phyloP scores from a whole-genome alignment of 805 yeast species.

The Torulaspora franciscae region DNA sequence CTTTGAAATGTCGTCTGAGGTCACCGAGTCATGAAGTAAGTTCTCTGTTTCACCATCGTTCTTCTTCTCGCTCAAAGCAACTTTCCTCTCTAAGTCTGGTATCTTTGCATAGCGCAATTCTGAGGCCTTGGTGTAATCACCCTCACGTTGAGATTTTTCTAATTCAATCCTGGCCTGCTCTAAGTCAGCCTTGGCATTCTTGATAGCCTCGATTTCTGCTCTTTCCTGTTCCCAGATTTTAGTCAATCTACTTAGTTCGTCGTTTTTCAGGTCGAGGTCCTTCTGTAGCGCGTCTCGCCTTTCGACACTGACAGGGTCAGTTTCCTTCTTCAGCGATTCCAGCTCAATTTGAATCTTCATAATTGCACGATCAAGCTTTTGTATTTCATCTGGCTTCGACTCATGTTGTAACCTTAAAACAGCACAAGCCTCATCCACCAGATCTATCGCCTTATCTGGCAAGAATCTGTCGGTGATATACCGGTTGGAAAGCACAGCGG shows the following conservation, averaged over 20 bases:
- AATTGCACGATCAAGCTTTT: conserved; percentile 77
- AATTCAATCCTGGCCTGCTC: conserved; percentile 81
- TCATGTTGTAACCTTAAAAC: conserved; percentile 92
- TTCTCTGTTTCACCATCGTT: conserved; percentile 32
- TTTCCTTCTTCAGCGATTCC: conserved; percentile 89
- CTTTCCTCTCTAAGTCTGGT: conserved; percentile 66
- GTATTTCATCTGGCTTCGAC: conserved; percentile 92
- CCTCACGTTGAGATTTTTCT: conserved; percentile 76
- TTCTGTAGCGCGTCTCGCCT: conserved; percentile 69
- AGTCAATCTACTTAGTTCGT: conserved; percentile 66
- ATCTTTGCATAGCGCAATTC: conserved; percentile 82
- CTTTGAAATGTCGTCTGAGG: conserved; percentile 87
- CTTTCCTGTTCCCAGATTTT: conserved; percentile 84
- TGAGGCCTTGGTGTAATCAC: conserved; percentile 84
- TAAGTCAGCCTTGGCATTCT: conserved; percentile 71
- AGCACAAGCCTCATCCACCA: conserved; percentile 96
- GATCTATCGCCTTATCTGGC: conserved; percentile 95
- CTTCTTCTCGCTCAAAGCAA: conserved; percentile 43
- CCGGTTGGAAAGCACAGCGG: conserved; percentile 84
- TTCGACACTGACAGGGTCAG: conserved; percentile 76
- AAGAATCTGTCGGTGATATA: conserved; percentile 86
- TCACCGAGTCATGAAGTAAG: conserved; percentile 74
- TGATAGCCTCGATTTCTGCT: conserved; percentile 67
- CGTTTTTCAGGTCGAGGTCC: conserved; percentile 56
- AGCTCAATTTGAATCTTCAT: conserved; percentile 94